phyloP scores from a whole-genome alignment of 2,329 filamentous ascomycete genomes.

The Penicillium psychrosexuale region DNA sequence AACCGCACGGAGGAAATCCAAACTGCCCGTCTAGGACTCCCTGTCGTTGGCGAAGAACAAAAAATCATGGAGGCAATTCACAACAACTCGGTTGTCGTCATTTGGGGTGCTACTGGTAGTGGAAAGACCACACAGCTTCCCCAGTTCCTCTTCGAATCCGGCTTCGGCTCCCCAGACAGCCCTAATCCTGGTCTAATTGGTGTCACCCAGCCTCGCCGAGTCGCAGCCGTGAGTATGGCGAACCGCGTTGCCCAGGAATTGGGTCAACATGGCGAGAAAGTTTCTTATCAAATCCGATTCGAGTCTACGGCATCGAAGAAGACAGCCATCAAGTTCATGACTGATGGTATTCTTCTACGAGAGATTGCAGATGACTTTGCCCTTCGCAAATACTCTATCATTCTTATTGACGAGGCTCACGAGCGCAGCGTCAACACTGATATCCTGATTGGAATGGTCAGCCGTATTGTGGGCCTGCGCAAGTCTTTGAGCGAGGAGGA shows the following conservation, averaged over 20 bases:
- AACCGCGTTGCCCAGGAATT: conserved; percentile 86
- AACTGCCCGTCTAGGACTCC: conserved; percentile 71
- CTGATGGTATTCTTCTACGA: conserved; percentile 88
- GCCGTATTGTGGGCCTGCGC: conserved; percentile 81
- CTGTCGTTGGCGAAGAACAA: conserved; percentile 92
- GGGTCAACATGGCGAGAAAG: conserved; percentile 69
- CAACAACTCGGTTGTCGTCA: conserved; percentile 82
- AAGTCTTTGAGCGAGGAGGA: conserved; percentile 71
- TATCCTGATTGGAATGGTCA: conserved; percentile 95
- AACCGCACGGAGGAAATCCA: conserved; percentile 71
- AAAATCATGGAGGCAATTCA: conserved; percentile 97
- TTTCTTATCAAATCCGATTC: conserved; percentile 93
- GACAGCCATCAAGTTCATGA: conserved; percentile 98
- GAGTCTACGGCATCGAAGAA: conserved; percentile 76
- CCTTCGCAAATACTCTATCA: conserved; percentile 83
- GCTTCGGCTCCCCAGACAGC: conserved; percentile 75
- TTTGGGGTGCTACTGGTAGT: conserved; percentile 93
- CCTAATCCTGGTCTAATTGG: conserved; percentile 89
- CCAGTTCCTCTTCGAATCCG: conserved; percentile 91
- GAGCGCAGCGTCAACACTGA: conserved; percentile 97
- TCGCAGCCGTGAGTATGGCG: conserved; percentile 95
- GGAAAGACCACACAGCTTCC: conserved; percentile 98
- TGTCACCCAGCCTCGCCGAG: conserved; percentile 88
- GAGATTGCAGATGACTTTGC: conserved; percentile 89
- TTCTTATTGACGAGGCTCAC: conserved; percentile 95